These are phyloP conservation scores for Boletus subparvulus DNA, from an alignment of 768 basidiomycete species.

Conservation along the genomic window DNA sequence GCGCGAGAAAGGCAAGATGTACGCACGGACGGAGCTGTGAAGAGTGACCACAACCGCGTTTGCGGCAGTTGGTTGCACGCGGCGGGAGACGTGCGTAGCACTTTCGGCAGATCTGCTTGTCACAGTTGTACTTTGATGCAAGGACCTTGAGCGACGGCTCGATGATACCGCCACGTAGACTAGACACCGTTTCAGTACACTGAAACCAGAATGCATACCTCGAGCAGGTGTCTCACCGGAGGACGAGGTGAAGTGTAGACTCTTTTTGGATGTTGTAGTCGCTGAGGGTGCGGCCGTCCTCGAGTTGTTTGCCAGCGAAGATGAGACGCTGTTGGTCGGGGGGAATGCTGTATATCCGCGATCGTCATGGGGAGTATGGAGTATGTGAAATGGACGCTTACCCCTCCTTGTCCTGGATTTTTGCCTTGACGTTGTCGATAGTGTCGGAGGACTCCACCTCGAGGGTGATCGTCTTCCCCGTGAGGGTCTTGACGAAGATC, in stretches of 20 bases:
- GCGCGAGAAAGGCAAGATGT: neutral
- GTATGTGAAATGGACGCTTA: constrained; percentile 20
- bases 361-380: neutral
- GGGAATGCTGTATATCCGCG: constrained; percentile 34
- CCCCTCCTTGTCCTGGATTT: constrained; percentile 70
- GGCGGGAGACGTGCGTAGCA: constrained; percentile 99
- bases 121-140: constrained; percentile 97
- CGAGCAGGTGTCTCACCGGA: constrained; percentile 59
- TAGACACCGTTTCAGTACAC: constrained; percentile 4
- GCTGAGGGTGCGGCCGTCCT: constrained; percentile 93
- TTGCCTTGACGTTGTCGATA: constrained; percentile 30
- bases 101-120: constrained; percentile 99
- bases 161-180: constrained; percentile 76
- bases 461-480: constrained; percentile 39
- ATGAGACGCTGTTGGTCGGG: constrained; percentile 30
- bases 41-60: constrained; percentile 88
- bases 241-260: constrained; percentile 95
- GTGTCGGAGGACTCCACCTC: constrained; percentile 31
- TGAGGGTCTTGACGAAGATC: constrained; percentile 88
- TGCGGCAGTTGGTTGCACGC: constrained; percentile 99
- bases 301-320: constrained; percentile 95
- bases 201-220: too few relatives aligned
- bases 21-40: constrained; percentile 90
- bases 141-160: constrained; percentile 98
- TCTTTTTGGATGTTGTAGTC: constrained; percentile 99